A percentile compares a stretch with the other conserved stretches of the same genome.
phyloP scores from a whole-genome alignment of 2,329 filamentous ascomycete genomes.

The Ascochyta lentis region DNA sequence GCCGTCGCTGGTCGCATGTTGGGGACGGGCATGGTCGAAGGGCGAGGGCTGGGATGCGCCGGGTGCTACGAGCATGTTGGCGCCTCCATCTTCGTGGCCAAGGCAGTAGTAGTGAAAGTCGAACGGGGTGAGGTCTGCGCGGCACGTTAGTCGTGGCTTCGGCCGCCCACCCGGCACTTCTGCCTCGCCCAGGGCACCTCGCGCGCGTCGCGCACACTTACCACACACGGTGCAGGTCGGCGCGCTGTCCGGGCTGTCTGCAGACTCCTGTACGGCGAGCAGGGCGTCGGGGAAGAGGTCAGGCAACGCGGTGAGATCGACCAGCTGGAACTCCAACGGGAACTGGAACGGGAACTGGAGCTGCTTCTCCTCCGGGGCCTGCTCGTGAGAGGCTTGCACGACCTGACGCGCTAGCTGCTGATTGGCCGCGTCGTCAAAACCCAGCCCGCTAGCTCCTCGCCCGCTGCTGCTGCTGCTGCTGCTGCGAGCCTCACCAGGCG shows the following conservation, averaged over 20 bases:
- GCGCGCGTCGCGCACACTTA: conserved; percentile 14
- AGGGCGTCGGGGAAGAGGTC: conserved; percentile 1
- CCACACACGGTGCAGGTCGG: background rate
- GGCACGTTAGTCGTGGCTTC: conserved; percentile 13
- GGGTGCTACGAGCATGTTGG: conserved; percentile 42
- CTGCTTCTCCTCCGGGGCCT: conserved; percentile 1
- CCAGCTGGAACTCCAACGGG: background rate
- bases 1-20: conserved; percentile 34
- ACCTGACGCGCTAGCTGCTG: conserved; percentile 17
- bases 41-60: conserved; percentile 24
- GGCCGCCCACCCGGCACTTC: conserved; percentile 13
- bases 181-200: conserved; percentile 1
- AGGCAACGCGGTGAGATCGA: conserved; percentile 8
- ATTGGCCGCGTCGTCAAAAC: conserved; percentile 5
- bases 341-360: no score
- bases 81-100: conserved; percentile 35
- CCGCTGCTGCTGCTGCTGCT: background rate
- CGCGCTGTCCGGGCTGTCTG: background rate
- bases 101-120: conserved; percentile 1
- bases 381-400: conserved; percentile 23
- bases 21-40: conserved; percentile 29
- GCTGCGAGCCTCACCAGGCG: no score
- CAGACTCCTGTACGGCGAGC: background rate
- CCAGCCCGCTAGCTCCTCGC: background rate
- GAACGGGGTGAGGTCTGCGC: conserved; percentile 12